Conservation (phyloP, 163 green algal genomes). For the Smithsoniella earleae region DNA sequence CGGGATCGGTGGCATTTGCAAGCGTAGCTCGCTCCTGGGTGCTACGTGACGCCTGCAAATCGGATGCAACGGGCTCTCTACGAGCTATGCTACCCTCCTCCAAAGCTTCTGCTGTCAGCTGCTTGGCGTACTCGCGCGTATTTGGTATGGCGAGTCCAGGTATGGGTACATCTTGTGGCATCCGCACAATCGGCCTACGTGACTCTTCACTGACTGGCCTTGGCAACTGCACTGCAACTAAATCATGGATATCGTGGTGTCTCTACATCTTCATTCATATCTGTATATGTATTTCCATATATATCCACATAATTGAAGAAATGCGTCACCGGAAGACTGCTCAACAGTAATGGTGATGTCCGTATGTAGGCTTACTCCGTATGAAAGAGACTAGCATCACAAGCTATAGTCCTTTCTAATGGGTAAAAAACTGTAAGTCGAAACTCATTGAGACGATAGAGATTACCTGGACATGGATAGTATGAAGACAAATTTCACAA, state of each 20-base stretch:
- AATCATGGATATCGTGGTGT: no score
- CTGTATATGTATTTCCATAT: neutral
- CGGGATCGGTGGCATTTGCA: neutral
- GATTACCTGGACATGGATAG: no score
- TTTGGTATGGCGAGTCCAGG: slow-evolving; percentile 66
- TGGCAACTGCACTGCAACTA: slow-evolving; percentile 1
- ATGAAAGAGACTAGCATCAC: no score
- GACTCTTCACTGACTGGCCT: neutral
- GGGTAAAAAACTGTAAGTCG: no score
- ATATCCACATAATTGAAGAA: neutral
- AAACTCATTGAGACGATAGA: no score
- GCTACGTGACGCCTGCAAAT: neutral
- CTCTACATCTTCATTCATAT: neutral
- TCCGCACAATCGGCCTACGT: neutral
- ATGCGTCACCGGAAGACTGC: no score
- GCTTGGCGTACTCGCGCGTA: slow-evolving; percentile 61
- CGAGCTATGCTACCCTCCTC: slow-evolving; percentile 38
- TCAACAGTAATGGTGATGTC: no score
- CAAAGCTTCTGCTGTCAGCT: slow-evolving; percentile 62
- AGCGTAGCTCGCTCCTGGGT: slow-evolving; percentile 5
- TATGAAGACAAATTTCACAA: no score
- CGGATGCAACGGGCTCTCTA: neutral
- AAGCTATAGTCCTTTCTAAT: no score
- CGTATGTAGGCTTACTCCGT: no score
- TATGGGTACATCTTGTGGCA: slow-evolving; percentile 33